Evolutionary conservation across 2,329 filamentous ascomycete species (phyloP).

Genomic region (Pseudocercospora eumusae): DNA sequence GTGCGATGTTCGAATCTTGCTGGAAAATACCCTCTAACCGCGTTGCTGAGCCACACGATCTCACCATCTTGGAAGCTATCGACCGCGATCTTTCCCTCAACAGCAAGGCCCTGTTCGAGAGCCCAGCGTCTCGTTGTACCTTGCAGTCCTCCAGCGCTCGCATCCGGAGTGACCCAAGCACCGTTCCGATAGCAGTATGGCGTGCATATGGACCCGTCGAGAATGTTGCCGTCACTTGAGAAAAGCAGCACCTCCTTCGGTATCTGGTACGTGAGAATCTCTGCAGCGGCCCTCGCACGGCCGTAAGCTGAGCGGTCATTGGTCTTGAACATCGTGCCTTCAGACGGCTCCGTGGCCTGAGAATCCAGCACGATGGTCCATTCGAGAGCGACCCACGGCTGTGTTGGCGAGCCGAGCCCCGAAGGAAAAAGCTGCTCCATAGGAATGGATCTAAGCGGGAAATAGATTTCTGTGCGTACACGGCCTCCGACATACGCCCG

Average conservation of each 20-base stretch:
- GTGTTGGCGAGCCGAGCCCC: conserved; percentile 49
- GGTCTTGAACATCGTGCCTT: conserved; percentile 86
- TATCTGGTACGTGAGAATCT: conserved; percentile 46
- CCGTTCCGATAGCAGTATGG: conserved; percentile 75
- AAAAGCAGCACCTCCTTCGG: conserved; percentile 73
- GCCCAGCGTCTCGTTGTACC: conserved; percentile 84
- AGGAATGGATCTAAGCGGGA: conserved; percentile 44
- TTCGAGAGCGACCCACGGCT: conserved; percentile 32
- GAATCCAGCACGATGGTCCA: conserved; percentile 56
- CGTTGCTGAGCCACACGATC: conserved; percentile 85
- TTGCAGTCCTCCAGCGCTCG: conserved; percentile 71
- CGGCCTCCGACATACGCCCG: conserved; percentile 55
- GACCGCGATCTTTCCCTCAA: conserved; percentile 63
- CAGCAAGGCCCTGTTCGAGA: conserved; percentile 66
- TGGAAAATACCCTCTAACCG: conserved; percentile 70
- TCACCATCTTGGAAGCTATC: conserved; percentile 69
- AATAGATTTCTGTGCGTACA: conserved; percentile 44
- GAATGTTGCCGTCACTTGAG: conserved; percentile 66
- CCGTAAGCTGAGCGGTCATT: conserved; percentile 73
- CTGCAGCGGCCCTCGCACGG: conserved; percentile 63
- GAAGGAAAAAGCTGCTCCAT: conserved; percentile 61
- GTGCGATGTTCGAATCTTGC: conserved; percentile 26
- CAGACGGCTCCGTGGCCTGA: conserved; percentile 52
- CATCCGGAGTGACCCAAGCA: conserved; percentile 76
- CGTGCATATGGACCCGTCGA: conserved; percentile 80